A percentile compares a stretch with the other conserved stretches of the same genome.
These are phyloP conservation scores for Malassezia psittaci DNA, from an alignment of 1,284 basidiomycete species.

Conservation along the genomic window DNA sequence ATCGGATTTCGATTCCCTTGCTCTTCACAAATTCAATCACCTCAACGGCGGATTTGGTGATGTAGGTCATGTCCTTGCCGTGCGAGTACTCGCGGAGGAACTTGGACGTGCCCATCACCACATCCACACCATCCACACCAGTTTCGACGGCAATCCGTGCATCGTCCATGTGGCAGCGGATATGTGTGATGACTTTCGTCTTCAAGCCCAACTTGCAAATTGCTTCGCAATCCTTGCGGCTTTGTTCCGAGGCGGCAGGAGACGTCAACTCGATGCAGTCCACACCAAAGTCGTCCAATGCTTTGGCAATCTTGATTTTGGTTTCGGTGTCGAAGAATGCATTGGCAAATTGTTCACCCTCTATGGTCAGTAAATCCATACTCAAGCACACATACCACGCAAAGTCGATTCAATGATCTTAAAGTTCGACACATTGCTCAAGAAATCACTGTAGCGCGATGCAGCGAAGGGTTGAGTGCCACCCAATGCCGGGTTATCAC, in stretches of 20 bases:
- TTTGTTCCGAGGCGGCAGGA: slow-evolving; percentile 94
- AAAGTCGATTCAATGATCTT: slow-evolving; percentile 91
- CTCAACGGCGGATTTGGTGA: slow-evolving; percentile 92
- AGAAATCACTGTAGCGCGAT: slow-evolving; percentile 36
- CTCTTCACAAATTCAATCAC: slow-evolving; percentile 99
- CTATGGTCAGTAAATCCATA: slow-evolving; percentile 43
- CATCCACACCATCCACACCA: slow-evolving; percentile 93
- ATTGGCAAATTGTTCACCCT: slow-evolving; percentile 96
- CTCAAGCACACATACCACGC: slow-evolving; percentile 49
- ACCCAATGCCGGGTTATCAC: slow-evolving; percentile 16
- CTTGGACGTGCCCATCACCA: slow-evolving; percentile 97
- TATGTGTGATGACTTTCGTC: slow-evolving; percentile 95
- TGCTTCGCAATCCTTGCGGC: slow-evolving; percentile 84
- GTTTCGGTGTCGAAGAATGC: slow-evolving; percentile 99
- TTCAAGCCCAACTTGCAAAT: slow-evolving; percentile 99
- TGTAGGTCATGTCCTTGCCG: slow-evolving; percentile 99
- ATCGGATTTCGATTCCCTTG: slow-evolving; percentile 98
- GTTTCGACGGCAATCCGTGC: slow-evolving; percentile 97
- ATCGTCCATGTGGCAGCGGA: slow-evolving; percentile 99
- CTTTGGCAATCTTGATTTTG: slow-evolving; percentile 98
- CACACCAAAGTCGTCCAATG: slow-evolving; percentile 58
- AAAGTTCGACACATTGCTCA: slow-evolving; percentile 49
- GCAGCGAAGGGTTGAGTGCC: slow-evolving; percentile 31
- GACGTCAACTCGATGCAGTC: slow-evolving; percentile 99
- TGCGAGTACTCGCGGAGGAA: slow-evolving; percentile 99